Conservation (phyloP, 331 rosid species). For the Erythrophleum ivorense region DNA sequence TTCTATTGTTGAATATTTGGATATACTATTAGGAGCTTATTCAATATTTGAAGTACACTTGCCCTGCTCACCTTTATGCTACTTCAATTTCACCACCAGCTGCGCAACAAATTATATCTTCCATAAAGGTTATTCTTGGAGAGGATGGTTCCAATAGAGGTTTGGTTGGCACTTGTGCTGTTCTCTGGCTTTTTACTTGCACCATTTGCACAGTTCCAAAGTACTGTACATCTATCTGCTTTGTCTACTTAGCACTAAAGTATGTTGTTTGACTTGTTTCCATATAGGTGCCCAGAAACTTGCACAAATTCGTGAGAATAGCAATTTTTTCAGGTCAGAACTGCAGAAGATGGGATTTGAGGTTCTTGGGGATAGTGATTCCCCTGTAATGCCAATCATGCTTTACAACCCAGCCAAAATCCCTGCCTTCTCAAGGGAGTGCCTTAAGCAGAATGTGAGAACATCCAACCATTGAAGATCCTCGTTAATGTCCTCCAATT, state of each 20-base stretch:
- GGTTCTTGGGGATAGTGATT: constrained; percentile 85
- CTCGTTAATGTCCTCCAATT: neutral
- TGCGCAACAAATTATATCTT: constrained; percentile 70
- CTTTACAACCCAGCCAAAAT: constrained; percentile 79
- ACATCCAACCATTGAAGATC: constrained; percentile 10
- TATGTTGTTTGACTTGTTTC: constrained; percentile 23
- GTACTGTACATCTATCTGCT: neutral
- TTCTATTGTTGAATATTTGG: constrained; percentile 1
- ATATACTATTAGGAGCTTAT: constrained; percentile 65
- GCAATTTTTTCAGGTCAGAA: constrained; percentile 83
- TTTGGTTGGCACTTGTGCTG: constrained; percentile 30
- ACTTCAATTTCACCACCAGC: constrained; percentile 80
- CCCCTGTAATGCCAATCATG: constrained; percentile 81
- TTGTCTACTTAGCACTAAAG: constrained; percentile 16
- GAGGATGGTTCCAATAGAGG: constrained; percentile 90
- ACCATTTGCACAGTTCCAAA: too few relatives aligned
- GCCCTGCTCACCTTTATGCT: constrained; percentile 73
- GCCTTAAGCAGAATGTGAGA: constrained; percentile 71
- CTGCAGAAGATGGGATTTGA: constrained; percentile 86
- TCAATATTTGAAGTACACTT: constrained; percentile 64
- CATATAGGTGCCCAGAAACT: constrained; percentile 76
- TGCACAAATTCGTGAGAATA: constrained; percentile 73
- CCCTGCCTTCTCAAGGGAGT: constrained; percentile 75
- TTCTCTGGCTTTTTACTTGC: neutral
- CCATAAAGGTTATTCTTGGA: constrained; percentile 72